phyloP scores from a whole-genome alignment of 441 rosid species.

The Erodium moschatum region DNA sequence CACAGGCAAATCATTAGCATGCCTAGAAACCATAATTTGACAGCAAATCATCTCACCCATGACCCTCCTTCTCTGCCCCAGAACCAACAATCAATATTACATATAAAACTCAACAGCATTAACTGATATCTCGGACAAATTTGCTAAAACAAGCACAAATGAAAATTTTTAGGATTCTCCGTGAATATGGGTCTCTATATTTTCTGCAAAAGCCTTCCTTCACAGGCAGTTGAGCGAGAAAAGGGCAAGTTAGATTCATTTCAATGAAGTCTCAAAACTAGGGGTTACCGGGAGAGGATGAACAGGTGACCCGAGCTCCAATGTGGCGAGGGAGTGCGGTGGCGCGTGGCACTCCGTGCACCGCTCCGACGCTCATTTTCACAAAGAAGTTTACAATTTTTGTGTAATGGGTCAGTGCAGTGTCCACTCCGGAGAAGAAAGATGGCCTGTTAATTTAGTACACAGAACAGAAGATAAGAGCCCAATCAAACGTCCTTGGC shows the following conservation, averaged over 20 bases:
- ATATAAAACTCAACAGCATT: not conserved
- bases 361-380: conserved; percentile 36
- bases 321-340: conserved; percentile 20
- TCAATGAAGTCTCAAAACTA: conserved; percentile 2
- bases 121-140: not conserved
- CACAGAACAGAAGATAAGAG: too few species aligned
- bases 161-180: not conserved
- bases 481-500: too few species aligned
- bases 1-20: not conserved
- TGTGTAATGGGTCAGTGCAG: too few species aligned
- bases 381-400: not conserved
- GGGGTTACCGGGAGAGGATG: conserved; percentile 33
- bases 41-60: not conserved
- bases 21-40: not conserved
- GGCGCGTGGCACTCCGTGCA: conserved; percentile 35
- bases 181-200: not conserved
- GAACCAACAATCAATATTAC: not conserved
- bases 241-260: not conserved
- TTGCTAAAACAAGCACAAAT: not conserved
- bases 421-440: too few species aligned
- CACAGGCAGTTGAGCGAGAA: not conserved
- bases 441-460: too few species aligned
- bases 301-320: conserved; percentile 27
- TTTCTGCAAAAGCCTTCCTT: not conserved
- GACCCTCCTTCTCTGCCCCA: too few species aligned